These are phyloP conservation scores for Cucumis hystrix DNA, from an alignment of 306 rosid genomes.

Conservation along the genomic window DNA sequence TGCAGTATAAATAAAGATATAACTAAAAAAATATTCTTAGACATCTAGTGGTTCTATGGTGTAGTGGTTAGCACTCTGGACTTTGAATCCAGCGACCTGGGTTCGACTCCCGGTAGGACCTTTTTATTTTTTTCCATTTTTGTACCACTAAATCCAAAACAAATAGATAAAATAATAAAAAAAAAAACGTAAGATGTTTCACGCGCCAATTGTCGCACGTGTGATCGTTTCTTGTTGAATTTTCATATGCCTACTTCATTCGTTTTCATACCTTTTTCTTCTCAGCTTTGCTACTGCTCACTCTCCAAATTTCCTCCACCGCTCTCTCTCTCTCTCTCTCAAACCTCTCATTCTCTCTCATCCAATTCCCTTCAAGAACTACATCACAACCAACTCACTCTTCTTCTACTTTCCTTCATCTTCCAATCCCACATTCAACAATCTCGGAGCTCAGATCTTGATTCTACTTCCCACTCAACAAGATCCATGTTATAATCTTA, in stretches of 20 bases:
- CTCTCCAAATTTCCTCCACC: not conserved
- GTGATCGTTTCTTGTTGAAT: not conserved
- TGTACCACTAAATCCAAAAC: not conserved
- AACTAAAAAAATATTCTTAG: no score
- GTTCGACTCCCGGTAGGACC: slow-evolving; percentile 2
- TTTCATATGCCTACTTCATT: not conserved
- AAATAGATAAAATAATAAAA: not conserved
- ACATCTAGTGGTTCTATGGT: not conserved
- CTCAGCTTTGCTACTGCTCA: not conserved
- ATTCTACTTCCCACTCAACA: not conserved
- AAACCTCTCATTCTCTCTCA: not conserved
- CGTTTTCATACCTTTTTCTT: not conserved
- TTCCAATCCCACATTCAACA: slow-evolving; percentile 2
- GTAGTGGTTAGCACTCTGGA: slow-evolving; percentile 1
- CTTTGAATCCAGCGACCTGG: not conserved
- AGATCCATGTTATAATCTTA: slow-evolving; percentile 5
- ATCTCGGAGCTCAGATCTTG: slow-evolving; percentile 4
- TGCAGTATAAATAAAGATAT: no score
- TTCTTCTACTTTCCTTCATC: not conserved
- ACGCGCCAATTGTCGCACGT: slow-evolving; percentile 7
- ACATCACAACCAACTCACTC: not conserved
- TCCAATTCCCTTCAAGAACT: not conserved
- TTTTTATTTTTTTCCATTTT: not conserved
- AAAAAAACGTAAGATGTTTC: not conserved
- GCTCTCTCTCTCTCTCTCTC: not conserved